Evolutionary conservation across 345 rosid species (phyloP), one percentile per base, ranked within the genome.

Genomic region (Fremontodendron californicum): DNA sequence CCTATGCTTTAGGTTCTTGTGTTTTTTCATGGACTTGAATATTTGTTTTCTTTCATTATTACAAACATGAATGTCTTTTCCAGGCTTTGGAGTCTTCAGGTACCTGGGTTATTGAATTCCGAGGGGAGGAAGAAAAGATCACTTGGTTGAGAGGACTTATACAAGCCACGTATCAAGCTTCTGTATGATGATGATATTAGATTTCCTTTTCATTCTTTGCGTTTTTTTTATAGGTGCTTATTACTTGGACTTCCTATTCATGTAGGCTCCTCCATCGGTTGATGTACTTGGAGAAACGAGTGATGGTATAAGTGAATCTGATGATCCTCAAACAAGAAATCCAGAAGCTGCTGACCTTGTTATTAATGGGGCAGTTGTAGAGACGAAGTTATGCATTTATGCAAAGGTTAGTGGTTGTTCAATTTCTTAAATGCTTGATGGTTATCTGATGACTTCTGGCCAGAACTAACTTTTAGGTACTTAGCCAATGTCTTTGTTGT

Each of bases 101-200:
- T 84, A 93, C 97, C 73, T 93, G 94, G 97, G 88, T 96, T 71
- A 85, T 96, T 75, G 97, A 90, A 82, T 92, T 93, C 85, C 87
- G 68, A 66, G 83, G 86, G 64, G 91, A 85, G 81, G 92, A 89
- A 79, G 96, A 90, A 74, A 96, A 93, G 87, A 80, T 83, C 33
- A 83, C 85, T 75, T 96, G 99, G 99, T 80, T 91, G 83, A 93
- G 88, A 82, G 92, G 89, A 83, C 98, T 96, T 75, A 73, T 87
- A 71, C 98, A 85, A 85, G 92, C 99, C 76, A 96, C 93, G 35
- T 96, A 93, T 85, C 93, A 87, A 89, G 97, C 99, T 85, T 96
- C 99, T 78, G 99, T 96, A 93, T 73, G 78, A 78, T 68, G 74
- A 40, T 68, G 21, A 79, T 61, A 48, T 46, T n/a, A 42, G 49